Base-by-base conservation (phyloP, 2,329 filamentous ascomycete species). In the Alternaria panax region DNA sequence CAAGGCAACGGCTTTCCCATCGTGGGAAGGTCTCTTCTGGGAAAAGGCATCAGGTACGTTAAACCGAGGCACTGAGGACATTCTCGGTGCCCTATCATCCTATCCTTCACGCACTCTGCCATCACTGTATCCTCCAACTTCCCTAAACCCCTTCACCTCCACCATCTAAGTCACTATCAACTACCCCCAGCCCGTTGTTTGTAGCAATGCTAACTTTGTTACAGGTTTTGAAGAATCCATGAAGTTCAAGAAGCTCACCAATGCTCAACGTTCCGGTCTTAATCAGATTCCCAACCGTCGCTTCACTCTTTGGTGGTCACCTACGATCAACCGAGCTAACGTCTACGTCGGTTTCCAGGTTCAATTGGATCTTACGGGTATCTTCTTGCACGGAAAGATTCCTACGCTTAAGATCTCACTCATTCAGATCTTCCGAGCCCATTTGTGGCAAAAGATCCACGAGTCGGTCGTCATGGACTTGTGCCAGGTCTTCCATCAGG, bases 361-460 rank as follows among this genome's bases (percentile, higher is more conserved):
- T 28, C 95, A 99, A 74, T 86, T 99, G 51, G 95, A 99, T 85
- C 82, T 99, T 57, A 99, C 96, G 1, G 95, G 95, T 77, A 99
- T 99, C 62, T 99, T 99, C 88, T 85, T 99, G 75, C 96, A 99
- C 83, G 95, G 95, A 71, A 99, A 99, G 81, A 99, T 99, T 57
- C 96, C 95, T 0, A 99, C 95, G 0, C 81, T 99, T 42, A 99
- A 99, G 82, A 99, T 99, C 64, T 97, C 93, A 0, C 83, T 99
- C 54, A 99, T 99, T 62, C 95, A 99, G 77, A 99, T 99, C 71
- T 99, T 99, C 91, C 90, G 95, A 77, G 95, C 96, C 52, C 95
- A 99, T 87, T 89, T 99, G 84, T 99, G 95, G 95, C 95, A 99
- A 79, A 99, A 99, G 85, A 98, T 99, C 46, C 96, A 99, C 79